Percentiles rank a stretch among this genome's conserved stretches.
phyloP scores from a whole-genome alignment of 2,329 filamentous ascomycete genomes.

The Talaromyces islandicus region DNA sequence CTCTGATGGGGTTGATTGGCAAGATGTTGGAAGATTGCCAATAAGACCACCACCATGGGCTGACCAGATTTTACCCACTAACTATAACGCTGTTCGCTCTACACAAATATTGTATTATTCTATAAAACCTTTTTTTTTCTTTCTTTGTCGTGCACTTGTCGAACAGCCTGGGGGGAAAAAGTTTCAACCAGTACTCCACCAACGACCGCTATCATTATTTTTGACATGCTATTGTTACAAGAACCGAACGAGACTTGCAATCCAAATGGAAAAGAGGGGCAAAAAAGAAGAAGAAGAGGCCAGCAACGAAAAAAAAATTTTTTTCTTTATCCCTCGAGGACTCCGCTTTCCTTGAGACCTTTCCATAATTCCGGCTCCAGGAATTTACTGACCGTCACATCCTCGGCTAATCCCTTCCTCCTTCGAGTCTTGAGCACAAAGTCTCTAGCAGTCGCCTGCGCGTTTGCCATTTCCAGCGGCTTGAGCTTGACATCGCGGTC shows the following conservation, averaged over 20 bases:
- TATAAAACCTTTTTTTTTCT: not conserved
- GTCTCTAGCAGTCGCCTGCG: slow-evolving; percentile 85
- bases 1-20: slow-evolving; percentile 76
- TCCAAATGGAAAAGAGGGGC: not conserved
- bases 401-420: slow-evolving; percentile 89
- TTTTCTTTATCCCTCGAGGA: slow-evolving; percentile 62
- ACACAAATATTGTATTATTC: not conserved
- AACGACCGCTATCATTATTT: not conserved
- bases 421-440: slow-evolving; percentile 94
- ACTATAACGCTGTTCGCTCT: not conserved
- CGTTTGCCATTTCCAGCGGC: slow-evolving; percentile 79
- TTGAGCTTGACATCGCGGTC: slow-evolving; percentile 78
- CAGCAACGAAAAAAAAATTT: no score
- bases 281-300: not conserved
- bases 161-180: not conserved
- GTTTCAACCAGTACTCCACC: not conserved
- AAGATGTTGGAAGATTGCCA: slow-evolving; percentile 86
- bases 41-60: not conserved
- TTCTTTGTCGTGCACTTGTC: not conserved
- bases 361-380: slow-evolving; percentile 90
- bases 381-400: slow-evolving; percentile 93
- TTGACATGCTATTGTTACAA: not conserved
- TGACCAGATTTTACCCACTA: not conserved
- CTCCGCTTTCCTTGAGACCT: slow-evolving; percentile 79
- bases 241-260: not conserved